Base-by-base conservation (phyloP, 371 early-diverging fungal genomes). In the Syncephalastrum contaminatum region DNA sequence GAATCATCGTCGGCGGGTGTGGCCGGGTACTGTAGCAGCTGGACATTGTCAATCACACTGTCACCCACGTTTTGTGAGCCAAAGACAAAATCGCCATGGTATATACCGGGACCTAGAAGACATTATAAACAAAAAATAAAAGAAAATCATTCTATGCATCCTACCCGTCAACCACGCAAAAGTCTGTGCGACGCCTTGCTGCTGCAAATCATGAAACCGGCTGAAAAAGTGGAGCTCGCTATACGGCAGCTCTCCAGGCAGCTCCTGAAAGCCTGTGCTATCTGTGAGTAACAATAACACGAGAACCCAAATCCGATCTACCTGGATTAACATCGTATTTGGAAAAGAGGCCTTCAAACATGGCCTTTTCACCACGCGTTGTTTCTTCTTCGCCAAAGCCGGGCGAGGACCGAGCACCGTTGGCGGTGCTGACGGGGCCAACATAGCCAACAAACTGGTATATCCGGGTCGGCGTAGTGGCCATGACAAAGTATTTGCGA, bases 381-480 rank as follows among this genome's bases (percentile, higher is more conserved):
- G 62, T 67, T 30, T 66, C 70, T 15, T 48, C 39, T 14, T 73
- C 65, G 1, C 53, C 63, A 43, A 58, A 60, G 1, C 64, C 61
- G 41, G 59, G 48, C 2, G 60, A 58, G 13, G 54, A 48, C 14
- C 62, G 60, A 5, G 69, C 50, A 4, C 61, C 66, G 48, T 40
- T 71, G 48, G 42, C 46, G 39, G 43, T 44, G 50, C 55, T 54
- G 13, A 48, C 20, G 5, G 53, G 52, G 42, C 69, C 64, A 3
- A 88, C 82, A 4, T 73, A 69, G 0, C 96, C 96, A 54, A 93
- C 80, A 48, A 94, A 88, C 60, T 94, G 92, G 63, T 93, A 94
- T 19, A 96, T 81, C 22, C 90, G 81, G 1, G 86, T 89, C 0
- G 92, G 81, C 0, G 94, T 94, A 4, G 92, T 78, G 6, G 88